Evolutionary conservation across 2,329 filamentous ascomycete species (phyloP).

Genomic region (Fusarium sp.): DNA sequence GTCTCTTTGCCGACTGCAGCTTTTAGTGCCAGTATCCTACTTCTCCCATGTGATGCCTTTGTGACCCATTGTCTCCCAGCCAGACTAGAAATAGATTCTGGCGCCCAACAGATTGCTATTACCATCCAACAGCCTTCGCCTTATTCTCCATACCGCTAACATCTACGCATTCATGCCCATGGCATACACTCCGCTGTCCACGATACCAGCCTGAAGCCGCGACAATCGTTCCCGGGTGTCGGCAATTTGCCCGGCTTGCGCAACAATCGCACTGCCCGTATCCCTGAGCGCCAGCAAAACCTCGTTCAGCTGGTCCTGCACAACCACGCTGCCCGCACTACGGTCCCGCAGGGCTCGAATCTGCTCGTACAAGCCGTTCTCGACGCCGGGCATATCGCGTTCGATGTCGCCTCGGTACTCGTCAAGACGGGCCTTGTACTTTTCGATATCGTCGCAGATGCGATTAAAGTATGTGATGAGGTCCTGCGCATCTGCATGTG

Average conservation of each 20-base stretch:
- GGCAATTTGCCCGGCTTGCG: constrained; percentile 54
- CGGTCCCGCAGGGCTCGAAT: constrained; percentile 51
- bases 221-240: constrained; percentile 55
- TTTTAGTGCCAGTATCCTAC: constrained; percentile 5
- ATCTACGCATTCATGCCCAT: constrained; percentile 46
- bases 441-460: constrained; percentile 54
- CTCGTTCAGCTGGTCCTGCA: constrained; percentile 53
- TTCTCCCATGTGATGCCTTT: constrained; percentile 4
- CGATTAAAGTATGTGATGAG: constrained; percentile 58
- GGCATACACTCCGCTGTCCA: constrained; percentile 50
- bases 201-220: constrained; percentile 53
- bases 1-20: constrained; percentile 19
- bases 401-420: constrained; percentile 58
- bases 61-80: constrained; percentile 4
- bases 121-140: constrained; percentile 5
- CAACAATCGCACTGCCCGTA: constrained; percentile 53
- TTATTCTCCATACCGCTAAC: neutral
- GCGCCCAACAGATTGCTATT: constrained; percentile 25
- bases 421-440: constrained; percentile 55
- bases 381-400: constrained; percentile 58
- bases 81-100: constrained; percentile 20
- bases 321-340: constrained; percentile 44
- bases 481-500: constrained; percentile 53
- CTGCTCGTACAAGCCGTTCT: constrained; percentile 57
- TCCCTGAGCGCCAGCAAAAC: constrained; percentile 52